Percentiles rank a stretch among this genome's conserved stretches.
Evolutionary conservation across 1,284 basidiomycete genomes (phyloP).

Genomic region (Stereum hirsutum): DNA sequence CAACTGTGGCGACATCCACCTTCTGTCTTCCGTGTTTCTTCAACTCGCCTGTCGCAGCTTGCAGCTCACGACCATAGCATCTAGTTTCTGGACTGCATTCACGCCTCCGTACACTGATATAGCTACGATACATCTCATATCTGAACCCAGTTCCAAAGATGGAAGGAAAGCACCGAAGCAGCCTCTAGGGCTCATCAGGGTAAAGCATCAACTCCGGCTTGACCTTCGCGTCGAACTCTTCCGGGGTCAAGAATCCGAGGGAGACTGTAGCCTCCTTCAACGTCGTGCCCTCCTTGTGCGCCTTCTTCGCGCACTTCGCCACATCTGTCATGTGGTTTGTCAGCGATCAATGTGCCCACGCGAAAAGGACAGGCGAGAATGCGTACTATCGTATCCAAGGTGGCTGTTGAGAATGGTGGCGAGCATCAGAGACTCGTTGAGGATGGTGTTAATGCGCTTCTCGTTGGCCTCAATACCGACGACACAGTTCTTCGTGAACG

Average conservation of each 20-base stretch:
- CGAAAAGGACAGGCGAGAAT: constrained; percentile 14
- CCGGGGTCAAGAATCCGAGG: constrained; percentile 78
- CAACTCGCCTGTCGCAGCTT: too few relatives aligned
- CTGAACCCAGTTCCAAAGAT: neutral
- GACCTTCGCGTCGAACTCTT: constrained; percentile 95
- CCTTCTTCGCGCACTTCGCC: constrained; percentile 98
- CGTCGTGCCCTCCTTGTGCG: constrained; percentile 96
- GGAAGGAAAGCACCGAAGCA: neutral
- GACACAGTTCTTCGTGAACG: constrained; percentile 96
- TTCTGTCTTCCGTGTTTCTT: neutral
- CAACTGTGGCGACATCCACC: too few relatives aligned
- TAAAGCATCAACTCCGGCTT: constrained; percentile 87
- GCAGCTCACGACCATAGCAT: too few relatives aligned
- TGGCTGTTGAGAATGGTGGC: constrained; percentile 92
- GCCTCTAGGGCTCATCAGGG: constrained; percentile 48
- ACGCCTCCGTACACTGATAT: constrained; percentile 2
- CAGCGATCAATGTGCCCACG: constrained; percentile 1
- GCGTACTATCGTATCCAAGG: constrained; percentile 89
- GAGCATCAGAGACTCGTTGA: constrained; percentile 96
- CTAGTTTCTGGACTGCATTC: neutral
- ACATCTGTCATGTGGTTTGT: constrained; percentile 56
- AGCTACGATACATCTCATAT: neutral
- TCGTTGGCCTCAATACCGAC: constrained; percentile 96
- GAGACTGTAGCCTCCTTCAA: constrained; percentile 91
- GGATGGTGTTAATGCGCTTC: constrained; percentile 79